phyloP scores from a whole-genome alignment of 2,329 filamentous ascomycete species.

The Karstenula rhodostoma region DNA sequence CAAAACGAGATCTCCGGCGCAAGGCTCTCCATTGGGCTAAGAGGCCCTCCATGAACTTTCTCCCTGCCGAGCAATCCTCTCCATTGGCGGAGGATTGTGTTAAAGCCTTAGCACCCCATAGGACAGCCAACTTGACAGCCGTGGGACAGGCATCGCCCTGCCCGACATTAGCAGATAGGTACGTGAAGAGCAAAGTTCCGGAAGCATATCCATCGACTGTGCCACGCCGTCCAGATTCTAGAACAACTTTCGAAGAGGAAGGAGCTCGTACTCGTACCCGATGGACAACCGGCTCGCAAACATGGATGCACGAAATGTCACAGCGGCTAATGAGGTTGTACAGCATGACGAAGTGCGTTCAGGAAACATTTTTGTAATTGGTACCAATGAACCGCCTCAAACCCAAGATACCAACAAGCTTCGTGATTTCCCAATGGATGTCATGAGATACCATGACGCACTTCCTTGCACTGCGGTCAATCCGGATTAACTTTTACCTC shows the following conservation, averaged over 20 bases:
- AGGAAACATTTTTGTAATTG: not conserved
- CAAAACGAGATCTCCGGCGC: constrained; percentile 51
- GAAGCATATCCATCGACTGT: not conserved
- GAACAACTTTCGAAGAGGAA: not conserved
- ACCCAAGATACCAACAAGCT: not conserved
- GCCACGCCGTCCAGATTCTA: not conserved
- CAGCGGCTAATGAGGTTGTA: not conserved
- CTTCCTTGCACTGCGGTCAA: not conserved
- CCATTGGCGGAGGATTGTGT: constrained; percentile 2
- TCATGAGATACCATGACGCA: not conserved
- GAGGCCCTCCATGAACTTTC: not conserved
- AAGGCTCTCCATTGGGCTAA: constrained; percentile 28
- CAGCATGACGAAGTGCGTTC: not conserved
- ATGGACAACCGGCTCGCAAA: not conserved
- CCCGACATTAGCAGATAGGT: constrained; percentile 2
- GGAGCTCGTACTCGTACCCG: not conserved
- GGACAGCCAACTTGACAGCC: not conserved
- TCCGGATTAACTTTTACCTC: not conserved
- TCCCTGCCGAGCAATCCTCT: not conserved
- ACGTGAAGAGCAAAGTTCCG: not conserved
- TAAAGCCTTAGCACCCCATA: constrained; percentile 1
- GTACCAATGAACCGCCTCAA: not conserved
- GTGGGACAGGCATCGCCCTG: not conserved
- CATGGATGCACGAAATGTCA: not conserved
- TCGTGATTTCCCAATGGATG: not conserved